Evolutionary conservation across 78 protist genomes (phyloP).

Genomic region (Diacronema lutheri): DNA sequence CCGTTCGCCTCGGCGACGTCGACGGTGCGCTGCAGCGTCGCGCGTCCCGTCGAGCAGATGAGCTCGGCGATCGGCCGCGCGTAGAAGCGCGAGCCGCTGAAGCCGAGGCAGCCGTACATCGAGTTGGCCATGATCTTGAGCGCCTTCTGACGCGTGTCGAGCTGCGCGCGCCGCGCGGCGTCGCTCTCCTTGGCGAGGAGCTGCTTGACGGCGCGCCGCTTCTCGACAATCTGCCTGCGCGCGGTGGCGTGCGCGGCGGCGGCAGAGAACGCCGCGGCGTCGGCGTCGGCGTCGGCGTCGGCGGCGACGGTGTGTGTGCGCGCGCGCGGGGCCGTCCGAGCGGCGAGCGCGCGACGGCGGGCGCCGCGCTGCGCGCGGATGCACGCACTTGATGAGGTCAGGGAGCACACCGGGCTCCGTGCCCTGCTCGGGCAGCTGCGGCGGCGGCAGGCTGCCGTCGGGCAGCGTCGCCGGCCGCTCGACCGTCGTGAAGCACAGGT

Average conservation of each 20-base stretch:
- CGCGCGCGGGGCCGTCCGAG: too few relatives aligned
- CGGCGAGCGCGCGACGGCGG: too few relatives aligned
- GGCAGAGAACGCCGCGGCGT: too few relatives aligned
- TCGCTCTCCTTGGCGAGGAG: constrained; percentile 49
- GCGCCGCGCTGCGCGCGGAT: too few relatives aligned
- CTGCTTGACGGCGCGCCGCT: constrained; percentile 60
- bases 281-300: too few relatives aligned
- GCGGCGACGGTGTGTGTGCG: too few relatives aligned
- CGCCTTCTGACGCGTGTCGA: constrained; percentile 72
- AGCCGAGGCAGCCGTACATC: constrained; percentile 98
- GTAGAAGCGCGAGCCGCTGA: constrained; percentile 87
- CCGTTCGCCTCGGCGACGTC: neutral
- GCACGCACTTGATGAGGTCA: constrained; percentile 51
- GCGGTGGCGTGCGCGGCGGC: too few relatives aligned
- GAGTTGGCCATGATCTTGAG: constrained; percentile 92
- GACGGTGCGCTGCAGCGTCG: constrained; percentile 68
- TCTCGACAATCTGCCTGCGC: constrained; percentile 48
- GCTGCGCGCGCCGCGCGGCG: constrained; percentile 4
- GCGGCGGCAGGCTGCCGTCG: constrained; percentile 4
- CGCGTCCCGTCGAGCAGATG: constrained; percentile 93
- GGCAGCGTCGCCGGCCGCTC: constrained; percentile 1
- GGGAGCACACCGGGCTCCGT: constrained; percentile 80
- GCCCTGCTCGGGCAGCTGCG: neutral
- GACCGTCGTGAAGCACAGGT: constrained; percentile 98
- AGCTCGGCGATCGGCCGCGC: constrained; percentile 93